Percentiles rank a stretch among this genome's conserved stretches.
Evolutionary conservation across 2,329 filamentous ascomycete species (phyloP).

Genomic region (Alternaria tenuissima): DNA sequence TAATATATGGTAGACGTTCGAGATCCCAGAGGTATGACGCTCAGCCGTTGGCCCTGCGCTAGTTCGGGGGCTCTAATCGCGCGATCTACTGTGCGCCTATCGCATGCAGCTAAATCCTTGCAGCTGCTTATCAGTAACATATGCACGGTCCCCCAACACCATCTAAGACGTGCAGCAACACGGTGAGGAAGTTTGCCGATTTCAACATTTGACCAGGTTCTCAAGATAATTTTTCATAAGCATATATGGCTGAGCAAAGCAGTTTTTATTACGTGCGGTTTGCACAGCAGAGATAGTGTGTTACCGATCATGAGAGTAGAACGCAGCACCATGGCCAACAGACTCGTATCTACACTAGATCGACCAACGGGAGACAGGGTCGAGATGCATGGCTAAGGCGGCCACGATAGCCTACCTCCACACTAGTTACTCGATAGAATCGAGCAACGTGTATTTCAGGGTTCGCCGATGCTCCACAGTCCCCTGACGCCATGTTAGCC

Average conservation of each 20-base stretch:
- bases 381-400: constrained; percentile 28
- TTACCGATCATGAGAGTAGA: background rate
- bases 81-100: constrained; percentile 26
- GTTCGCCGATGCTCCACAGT: constrained; percentile 26
- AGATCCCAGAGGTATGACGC: constrained; percentile 26
- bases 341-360: constrained; percentile 18
- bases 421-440: constrained; percentile 37
- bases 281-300: background rate
- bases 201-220: background rate
- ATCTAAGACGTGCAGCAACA: constrained; percentile 5
- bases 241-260: background rate
- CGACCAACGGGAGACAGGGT: constrained; percentile 25
- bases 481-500: constrained; percentile 29
- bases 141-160: constrained; percentile 20
- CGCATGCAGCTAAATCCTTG: constrained; percentile 20
- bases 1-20: constrained; percentile 1
- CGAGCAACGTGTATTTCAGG: constrained; percentile 41
- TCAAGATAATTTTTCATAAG: background rate
- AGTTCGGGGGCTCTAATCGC: constrained; percentile 37
- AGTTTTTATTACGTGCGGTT: background rate
- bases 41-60: constrained; percentile 40
- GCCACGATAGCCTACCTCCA: constrained; percentile 39
- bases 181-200: constrained; percentile 2
- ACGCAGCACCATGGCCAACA: background rate
- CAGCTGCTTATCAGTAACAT: constrained; percentile 34